These are phyloP conservation scores for Chaetomiaceae sp. DNA, from an alignment of 2,329 filamentous ascomycete species.

Conservation along the genomic window DNA sequence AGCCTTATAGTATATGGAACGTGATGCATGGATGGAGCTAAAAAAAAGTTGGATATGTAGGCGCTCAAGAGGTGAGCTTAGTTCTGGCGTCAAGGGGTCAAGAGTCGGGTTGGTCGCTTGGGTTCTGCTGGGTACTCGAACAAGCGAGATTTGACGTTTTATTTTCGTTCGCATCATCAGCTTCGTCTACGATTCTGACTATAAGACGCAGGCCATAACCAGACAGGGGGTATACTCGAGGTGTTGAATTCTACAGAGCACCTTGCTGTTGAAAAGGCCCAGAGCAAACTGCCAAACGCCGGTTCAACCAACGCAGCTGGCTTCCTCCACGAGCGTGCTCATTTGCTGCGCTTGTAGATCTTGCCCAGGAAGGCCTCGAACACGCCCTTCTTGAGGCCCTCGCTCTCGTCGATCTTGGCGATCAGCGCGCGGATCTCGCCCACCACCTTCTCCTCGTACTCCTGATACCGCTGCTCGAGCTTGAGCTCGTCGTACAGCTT, in stretches of 20 bases:
- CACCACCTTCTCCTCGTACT: conserved; percentile 85
- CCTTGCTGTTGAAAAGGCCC: background rate
- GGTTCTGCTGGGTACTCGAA: too few species aligned
- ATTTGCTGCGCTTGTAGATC: conserved; percentile 98
- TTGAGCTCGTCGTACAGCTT: conserved; percentile 79
- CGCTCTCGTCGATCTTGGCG: conserved; percentile 71
- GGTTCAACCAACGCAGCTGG: background rate
- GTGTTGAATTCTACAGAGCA: background rate
- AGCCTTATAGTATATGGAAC: too few species aligned
- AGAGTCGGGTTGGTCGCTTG: too few species aligned
- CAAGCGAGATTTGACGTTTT: too few species aligned
- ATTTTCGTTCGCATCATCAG: too few species aligned
- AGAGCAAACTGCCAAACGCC: background rate
- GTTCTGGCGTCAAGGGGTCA: too few species aligned
- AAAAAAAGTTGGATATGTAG: too few species aligned
- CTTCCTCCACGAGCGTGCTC: conserved; percentile 28
- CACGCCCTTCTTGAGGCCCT: conserved; percentile 82
- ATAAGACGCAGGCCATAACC: conserved; percentile 1
- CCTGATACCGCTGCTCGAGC: conserved; percentile 74
- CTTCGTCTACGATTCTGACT: too few species aligned
- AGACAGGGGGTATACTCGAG: conserved; percentile 9
- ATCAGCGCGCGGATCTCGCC: conserved; percentile 73
- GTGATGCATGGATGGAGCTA: too few species aligned
- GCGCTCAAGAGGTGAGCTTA: too few species aligned
- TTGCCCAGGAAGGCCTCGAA: conserved; percentile 89